Conservation (phyloP, 345 rosid species). For the Theobroma cacao region DNA sequence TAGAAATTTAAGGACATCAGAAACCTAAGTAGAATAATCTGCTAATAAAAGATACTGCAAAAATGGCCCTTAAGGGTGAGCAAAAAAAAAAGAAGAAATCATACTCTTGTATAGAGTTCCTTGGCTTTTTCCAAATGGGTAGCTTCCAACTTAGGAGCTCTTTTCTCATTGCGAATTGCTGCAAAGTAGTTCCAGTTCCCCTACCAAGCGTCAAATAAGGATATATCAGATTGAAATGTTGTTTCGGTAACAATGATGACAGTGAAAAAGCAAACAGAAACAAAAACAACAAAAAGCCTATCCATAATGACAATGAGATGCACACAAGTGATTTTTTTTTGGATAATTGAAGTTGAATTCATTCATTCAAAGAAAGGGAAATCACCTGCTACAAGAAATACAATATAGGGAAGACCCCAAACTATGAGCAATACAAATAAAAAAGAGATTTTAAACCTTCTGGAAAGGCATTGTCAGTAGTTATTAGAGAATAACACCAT, state of each 20-base stretch:
- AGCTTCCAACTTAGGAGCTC: slow-evolving; percentile 95
- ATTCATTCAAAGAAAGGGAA: too few relatives aligned
- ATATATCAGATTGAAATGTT: slow-evolving; percentile 17
- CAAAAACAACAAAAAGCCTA: not conserved
- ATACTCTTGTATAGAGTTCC: slow-evolving; percentile 88
- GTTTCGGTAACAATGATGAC: not conserved
- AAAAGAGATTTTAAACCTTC: not conserved
- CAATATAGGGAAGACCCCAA: too few relatives aligned
- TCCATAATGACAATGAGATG: not conserved
- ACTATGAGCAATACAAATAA: too few relatives aligned
- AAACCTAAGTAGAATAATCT: not conserved
- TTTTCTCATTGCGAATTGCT: slow-evolving; percentile 96
- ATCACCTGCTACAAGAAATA: too few relatives aligned
- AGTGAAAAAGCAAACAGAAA: not conserved
- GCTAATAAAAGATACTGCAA: not conserved
- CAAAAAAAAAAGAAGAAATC: slow-evolving; percentile 20
- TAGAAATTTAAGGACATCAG: not conserved
- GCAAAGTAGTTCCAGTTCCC: slow-evolving; percentile 99
- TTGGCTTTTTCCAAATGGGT: slow-evolving; percentile 98
- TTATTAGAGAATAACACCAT: not conserved
- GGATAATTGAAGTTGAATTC: too few relatives aligned
- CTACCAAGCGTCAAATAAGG: slow-evolving; percentile 30
- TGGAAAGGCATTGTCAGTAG: not conserved
- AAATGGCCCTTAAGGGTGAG: not conserved
- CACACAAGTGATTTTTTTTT: not conserved